Percentiles rank a stretch among this genome's conserved stretches.
These are phyloP conservation scores for Endoconidiophora laricicola DNA, from an alignment of 2,329 filamentous ascomycete species.

Conservation along the genomic window DNA sequence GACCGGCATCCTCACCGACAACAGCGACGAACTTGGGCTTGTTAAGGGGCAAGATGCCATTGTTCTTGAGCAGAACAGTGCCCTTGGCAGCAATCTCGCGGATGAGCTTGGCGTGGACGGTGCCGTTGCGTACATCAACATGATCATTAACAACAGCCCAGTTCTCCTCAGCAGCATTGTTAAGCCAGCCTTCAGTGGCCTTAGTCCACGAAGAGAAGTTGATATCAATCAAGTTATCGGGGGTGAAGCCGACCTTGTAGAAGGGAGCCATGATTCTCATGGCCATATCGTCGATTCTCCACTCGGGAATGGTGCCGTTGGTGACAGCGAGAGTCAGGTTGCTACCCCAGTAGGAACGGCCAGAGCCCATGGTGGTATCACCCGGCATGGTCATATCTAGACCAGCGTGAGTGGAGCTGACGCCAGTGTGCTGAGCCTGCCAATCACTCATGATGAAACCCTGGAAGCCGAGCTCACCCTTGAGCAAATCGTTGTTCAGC, in stretches of 20 bases:
- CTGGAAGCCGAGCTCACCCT: constrained; percentile 61
- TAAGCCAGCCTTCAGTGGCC: constrained; percentile 55
- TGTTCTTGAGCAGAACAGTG: constrained; percentile 82
- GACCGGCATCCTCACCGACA: constrained; percentile 69
- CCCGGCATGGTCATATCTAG: constrained; percentile 84
- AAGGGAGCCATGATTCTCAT: constrained; percentile 62
- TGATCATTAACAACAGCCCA: constrained; percentile 60
- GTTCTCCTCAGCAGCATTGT: constrained; percentile 44
- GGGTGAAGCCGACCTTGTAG: constrained; percentile 46
- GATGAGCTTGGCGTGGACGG: constrained; percentile 53
- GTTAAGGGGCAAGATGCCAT: constrained; percentile 56
- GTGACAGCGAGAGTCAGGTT: constrained; percentile 78
- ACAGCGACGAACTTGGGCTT: constrained; percentile 60
- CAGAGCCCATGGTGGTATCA: constrained; percentile 60
- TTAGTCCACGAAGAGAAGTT: constrained; percentile 84
- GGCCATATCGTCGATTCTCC: constrained; percentile 81
- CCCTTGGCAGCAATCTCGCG: constrained; percentile 66
- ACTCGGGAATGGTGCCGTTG: constrained; percentile 78
- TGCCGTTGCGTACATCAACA: constrained; percentile 60
- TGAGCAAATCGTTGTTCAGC: constrained; percentile 57
- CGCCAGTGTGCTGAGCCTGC: constrained; percentile 57
- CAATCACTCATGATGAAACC: constrained; percentile 72
- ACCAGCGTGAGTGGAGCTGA: constrained; percentile 49
- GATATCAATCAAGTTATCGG: constrained; percentile 33
- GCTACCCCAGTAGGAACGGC: constrained; percentile 60